These are phyloP conservation scores for Eucalyptus cloeziana DNA, from an alignment of 345 rosid genomes.

Conservation along the genomic window DNA sequence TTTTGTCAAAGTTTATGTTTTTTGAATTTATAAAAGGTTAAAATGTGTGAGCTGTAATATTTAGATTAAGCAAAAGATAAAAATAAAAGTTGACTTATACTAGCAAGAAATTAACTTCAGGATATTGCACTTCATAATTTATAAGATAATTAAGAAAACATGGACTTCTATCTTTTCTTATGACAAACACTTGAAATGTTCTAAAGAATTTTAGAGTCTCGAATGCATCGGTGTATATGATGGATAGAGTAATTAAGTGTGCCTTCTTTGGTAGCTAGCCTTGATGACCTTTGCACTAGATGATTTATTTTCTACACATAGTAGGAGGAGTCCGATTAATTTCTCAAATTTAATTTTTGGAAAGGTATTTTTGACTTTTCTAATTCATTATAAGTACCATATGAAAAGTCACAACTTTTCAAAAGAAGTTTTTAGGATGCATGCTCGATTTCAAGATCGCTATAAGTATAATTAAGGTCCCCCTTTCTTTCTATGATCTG, in stretches of 20 bases:
- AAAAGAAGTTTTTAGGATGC: neutral
- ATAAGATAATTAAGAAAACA: neutral
- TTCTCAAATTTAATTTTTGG: fast-evolving
- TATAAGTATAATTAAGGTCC: fast-evolving
- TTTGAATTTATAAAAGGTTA: neutral
- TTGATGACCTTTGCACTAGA: neutral
- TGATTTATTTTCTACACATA: neutral
- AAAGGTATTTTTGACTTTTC: fast-evolving
- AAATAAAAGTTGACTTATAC: neutral
- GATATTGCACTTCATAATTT: neutral
- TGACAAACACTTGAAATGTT: neutral
- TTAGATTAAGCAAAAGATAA: neutral
- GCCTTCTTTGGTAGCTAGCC: neutral
- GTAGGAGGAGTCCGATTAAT: neutral
- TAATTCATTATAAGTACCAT: neutral
- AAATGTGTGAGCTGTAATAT: neutral
- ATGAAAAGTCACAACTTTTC: fast-evolving
- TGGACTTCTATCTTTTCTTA: neutral
- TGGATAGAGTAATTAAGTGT: fast-evolving
- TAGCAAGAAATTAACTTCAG: fast-evolving
- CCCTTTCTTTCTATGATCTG: fast-evolving
- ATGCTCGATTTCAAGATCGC: neutral
- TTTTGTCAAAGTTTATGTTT: neutral
- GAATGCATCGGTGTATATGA: fast-evolving
- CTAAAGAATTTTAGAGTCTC: fast-evolving